phyloP scores from a whole-genome alignment of 2,329 filamentous ascomycete species.

The Calonectria henricotiae region DNA sequence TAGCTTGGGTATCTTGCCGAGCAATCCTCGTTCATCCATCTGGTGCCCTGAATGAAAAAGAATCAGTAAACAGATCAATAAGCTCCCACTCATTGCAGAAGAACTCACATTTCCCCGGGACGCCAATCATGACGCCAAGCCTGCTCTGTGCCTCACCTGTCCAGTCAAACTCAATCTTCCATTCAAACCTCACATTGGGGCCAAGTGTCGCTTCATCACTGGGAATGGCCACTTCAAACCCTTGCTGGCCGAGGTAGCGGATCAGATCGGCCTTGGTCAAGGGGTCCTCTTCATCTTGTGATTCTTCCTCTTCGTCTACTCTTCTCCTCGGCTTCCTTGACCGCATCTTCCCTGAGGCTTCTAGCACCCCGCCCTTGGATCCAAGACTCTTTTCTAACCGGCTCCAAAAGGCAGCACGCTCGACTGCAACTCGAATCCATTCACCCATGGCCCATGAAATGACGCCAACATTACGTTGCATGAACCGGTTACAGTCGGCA shows the following conservation, averaged over 20 bases:
- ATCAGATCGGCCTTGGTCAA: conserved; percentile 64
- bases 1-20: conserved; percentile 73
- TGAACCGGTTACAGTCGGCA: conserved; percentile 61
- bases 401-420: conserved; percentile 77
- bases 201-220: conserved; percentile 52
- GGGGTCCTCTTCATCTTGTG: conserved; percentile 17
- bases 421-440: conserved; percentile 75
- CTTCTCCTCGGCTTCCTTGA: conserved; percentile 47
- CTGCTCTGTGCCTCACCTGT: conserved; percentile 78
- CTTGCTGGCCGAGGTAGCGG: conserved; percentile 69
- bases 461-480: conserved; percentile 72
- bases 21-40: conserved; percentile 69
- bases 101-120: conserved; percentile 77
- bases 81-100: not conserved
- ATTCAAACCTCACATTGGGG: conserved; percentile 70
- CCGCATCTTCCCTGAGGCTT: conserved; percentile 49
- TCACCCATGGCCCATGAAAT: conserved; percentile 79
- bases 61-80: conserved; percentile 38
- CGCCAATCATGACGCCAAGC: conserved; percentile 69
- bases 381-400: conserved; percentile 67
- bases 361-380: conserved; percentile 52
- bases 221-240: conserved; percentile 64
- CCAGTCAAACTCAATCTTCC: conserved; percentile 80
- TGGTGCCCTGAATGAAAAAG: conserved; percentile 69
- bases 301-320: conserved; percentile 44